phyloP scores from a whole-genome alignment of 345 rosid species.

The Populus pruinosa region DNA sequence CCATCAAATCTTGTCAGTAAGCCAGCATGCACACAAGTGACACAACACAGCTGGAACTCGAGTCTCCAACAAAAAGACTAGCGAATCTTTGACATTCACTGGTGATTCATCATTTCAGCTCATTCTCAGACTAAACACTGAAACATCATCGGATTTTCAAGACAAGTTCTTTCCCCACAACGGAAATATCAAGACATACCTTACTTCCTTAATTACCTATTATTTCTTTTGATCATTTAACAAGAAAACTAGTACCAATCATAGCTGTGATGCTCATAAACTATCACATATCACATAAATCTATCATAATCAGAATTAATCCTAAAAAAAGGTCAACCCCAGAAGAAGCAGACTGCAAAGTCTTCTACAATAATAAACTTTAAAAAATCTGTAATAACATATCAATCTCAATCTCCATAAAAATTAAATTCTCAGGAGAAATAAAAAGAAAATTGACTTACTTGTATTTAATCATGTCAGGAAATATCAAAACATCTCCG shows the following conservation, averaged over 20 bases:
- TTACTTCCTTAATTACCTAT: neutral
- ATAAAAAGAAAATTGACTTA: constrained; percentile 50
- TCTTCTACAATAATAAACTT: no score
- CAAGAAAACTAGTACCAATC: neutral
- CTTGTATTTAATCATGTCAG: constrained; percentile 90
- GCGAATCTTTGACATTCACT: neutral
- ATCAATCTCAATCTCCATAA: neutral
- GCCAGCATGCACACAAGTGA: neutral
- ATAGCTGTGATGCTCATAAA: neutral
- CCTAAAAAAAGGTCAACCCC: no score
- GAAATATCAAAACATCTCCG: constrained; percentile 93
- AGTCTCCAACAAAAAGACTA: neutral
- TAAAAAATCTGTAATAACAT: no score
- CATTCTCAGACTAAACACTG: neutral
- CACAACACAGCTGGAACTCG: neutral
- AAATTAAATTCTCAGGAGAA: neutral
- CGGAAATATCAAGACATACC: no score
- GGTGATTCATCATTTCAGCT: neutral
- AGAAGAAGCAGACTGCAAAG: no score
- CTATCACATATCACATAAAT: no score
- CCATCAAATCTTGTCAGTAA: neutral
- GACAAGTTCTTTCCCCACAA: neutral
- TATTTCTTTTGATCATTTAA: neutral
- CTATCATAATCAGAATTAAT: no score
- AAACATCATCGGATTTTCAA: neutral